phyloP scores from a whole-genome alignment of 208 protist genomes.

The Eutreptiella sp. region DNA sequence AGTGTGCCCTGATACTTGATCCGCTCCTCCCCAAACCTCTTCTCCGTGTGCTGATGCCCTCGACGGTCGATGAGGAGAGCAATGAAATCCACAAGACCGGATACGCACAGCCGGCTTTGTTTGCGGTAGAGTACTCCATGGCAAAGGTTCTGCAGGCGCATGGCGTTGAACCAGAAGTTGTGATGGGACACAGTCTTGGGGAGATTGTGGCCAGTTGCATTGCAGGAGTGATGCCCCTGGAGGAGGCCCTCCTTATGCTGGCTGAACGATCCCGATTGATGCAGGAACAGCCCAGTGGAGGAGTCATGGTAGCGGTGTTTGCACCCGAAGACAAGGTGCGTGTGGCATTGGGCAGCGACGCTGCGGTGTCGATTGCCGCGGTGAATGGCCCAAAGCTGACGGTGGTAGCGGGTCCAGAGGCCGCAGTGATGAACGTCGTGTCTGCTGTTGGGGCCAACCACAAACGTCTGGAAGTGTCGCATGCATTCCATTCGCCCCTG shows the following conservation, averaged over 20 bases:
- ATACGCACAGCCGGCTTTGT: conserved; percentile 33
- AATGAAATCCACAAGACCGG: neutral
- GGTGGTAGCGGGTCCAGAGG: conserved; percentile 6
- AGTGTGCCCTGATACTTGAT: conserved; percentile 23
- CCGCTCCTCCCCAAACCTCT: conserved; percentile 1
- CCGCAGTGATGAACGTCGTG: conserved; percentile 1
- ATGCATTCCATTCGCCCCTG: conserved; percentile 22
- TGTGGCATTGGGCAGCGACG: neutral
- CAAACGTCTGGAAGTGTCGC: conserved; percentile 1
- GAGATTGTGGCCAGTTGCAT: conserved; percentile 36
- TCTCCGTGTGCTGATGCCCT: too few species aligned
- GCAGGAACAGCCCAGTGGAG: neutral
- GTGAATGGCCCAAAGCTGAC: conserved; percentile 8
- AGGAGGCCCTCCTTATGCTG: conserved; percentile 35
- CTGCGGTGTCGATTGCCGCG: conserved; percentile 12
- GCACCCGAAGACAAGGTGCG: too few species aligned
- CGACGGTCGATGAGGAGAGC: neutral
- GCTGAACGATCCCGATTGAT: conserved; percentile 8
- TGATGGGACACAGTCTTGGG: conserved; percentile 44
- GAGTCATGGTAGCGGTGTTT: conserved; percentile 10
- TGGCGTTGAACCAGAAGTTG: conserved; percentile 19
- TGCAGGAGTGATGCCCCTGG: conserved; percentile 35
- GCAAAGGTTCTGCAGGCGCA: conserved; percentile 23
- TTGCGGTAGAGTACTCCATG: conserved; percentile 41
- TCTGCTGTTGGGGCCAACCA: neutral